phyloP scores from a whole-genome alignment of 768 basidiomycete genomes.

The Fomitopsis serialis region DNA sequence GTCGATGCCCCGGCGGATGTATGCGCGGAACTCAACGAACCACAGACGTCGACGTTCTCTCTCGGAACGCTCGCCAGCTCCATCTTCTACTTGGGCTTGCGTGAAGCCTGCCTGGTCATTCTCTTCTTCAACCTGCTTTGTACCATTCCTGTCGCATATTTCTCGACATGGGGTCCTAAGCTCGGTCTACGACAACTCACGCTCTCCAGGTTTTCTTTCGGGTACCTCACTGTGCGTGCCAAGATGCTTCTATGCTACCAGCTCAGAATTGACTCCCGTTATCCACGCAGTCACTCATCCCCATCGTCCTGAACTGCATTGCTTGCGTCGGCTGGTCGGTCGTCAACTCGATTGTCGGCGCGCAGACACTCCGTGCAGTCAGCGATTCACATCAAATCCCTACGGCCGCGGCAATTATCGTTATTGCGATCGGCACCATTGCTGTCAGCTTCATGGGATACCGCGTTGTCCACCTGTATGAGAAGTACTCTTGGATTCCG shows the following conservation, averaged over 20 bases:
- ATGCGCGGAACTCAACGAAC: not conserved
- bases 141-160: conserved; percentile 27
- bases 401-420: conserved; percentile 35
- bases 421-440: conserved; percentile 37
- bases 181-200: conserved; percentile 41
- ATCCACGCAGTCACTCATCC: conserved; percentile 11
- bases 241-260: not conserved
- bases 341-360: conserved; percentile 29
- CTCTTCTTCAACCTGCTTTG: conserved; percentile 36
- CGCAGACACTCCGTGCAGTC: conserved; percentile 27
- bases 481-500: conserved; percentile 26
- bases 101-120: conserved; percentile 32
- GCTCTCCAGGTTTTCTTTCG: conserved; percentile 35
- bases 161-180: conserved; percentile 33
- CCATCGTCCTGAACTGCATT: conserved; percentile 33
- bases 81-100: conserved; percentile 30
- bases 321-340: conserved; percentile 39
- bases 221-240: conserved; percentile 18
- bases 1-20: not conserved
- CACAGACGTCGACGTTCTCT: conserved; percentile 27
- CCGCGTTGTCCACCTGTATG: conserved; percentile 35
- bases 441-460: conserved; percentile 36
- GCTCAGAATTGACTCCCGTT: not conserved
- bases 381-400: conserved; percentile 25
- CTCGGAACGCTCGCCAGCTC: conserved; percentile 33